phyloP scores from a whole-genome alignment of 139 green algal genomes.

The Coccomyxa sp. region DNA sequence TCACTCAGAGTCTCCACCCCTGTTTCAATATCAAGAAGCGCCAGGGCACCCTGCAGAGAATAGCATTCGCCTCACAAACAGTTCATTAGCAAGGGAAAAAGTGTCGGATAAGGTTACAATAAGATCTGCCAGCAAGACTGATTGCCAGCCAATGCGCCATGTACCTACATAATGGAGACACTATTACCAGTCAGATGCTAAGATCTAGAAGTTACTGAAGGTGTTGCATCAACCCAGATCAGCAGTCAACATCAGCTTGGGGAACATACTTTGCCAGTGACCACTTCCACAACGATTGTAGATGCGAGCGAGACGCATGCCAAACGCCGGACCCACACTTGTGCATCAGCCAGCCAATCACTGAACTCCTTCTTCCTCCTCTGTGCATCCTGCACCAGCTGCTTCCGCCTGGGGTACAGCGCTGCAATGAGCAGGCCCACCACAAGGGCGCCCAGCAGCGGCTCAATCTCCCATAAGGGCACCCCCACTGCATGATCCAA shows the following conservation, averaged over 20 bases:
- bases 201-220: not conserved
- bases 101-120: no score
- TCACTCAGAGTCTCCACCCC: constrained; percentile 39
- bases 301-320: constrained; percentile 27
- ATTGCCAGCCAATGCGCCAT: not conserved
- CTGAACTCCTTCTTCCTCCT: no score
- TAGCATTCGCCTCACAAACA: not conserved
- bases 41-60: constrained; percentile 27
- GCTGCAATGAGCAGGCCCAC: constrained; percentile 11
- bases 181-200: not conserved
- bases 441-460: constrained; percentile 26
- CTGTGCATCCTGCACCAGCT: not conserved
- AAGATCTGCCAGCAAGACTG: not conserved
- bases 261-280: constrained; percentile 30
- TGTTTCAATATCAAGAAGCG: constrained; percentile 44
- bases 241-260: no score
- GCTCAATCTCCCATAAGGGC: constrained; percentile 27
- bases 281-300: constrained; percentile 33
- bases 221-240: not conserved
- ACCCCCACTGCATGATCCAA: constrained; percentile 31
- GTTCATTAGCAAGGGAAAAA: no score
- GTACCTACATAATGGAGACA: not conserved
- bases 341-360: not conserved
- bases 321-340: constrained; percentile 14
- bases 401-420: constrained; percentile 1